phyloP scores from a whole-genome alignment of 371 early-diverging fungal genomes.

The Actinomortierella wolfii region DNA sequence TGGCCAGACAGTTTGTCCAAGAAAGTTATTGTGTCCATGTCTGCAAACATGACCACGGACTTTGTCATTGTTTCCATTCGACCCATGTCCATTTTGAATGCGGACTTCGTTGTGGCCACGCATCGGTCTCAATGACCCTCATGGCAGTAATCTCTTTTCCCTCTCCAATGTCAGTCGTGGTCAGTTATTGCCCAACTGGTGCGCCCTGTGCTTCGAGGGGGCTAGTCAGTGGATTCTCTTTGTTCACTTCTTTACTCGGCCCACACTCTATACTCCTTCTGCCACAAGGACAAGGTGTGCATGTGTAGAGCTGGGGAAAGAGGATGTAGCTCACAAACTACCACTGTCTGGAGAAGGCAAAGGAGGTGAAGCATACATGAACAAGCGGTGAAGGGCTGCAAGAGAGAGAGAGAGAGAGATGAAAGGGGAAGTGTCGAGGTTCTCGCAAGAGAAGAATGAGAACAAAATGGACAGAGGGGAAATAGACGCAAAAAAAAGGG shows the following conservation, averaged over 20 bases:
- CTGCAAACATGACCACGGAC: no score
- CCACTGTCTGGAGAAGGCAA: neutral
- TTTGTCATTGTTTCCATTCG: neutral
- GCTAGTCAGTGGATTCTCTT: no score
- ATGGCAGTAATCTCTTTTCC: neutral
- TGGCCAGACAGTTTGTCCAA: neutral
- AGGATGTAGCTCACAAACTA: neutral
- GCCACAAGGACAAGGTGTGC: neutral
- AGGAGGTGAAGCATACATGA: neutral
- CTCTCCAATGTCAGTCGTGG: no score
- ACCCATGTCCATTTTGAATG: neutral
- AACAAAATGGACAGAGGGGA: conserved; percentile 3
- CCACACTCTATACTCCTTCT: no score
- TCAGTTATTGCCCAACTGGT: no score
- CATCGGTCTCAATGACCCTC: neutral
- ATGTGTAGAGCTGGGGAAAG: neutral
- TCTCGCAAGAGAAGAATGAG: conserved; percentile 1
- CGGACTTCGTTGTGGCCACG: neutral
- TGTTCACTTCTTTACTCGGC: no score
- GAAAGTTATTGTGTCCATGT: neutral
- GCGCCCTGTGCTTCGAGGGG: no score
- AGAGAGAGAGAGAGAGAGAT: neutral
- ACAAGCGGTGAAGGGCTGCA: neutral
- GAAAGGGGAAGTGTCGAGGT: neutral
- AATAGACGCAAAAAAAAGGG: no score